Percentiles rank a stretch among this genome's conserved stretches.
Conservation (phyloP, 2,329 filamentous ascomycete species). For the Trichoderma gracile region DNA sequence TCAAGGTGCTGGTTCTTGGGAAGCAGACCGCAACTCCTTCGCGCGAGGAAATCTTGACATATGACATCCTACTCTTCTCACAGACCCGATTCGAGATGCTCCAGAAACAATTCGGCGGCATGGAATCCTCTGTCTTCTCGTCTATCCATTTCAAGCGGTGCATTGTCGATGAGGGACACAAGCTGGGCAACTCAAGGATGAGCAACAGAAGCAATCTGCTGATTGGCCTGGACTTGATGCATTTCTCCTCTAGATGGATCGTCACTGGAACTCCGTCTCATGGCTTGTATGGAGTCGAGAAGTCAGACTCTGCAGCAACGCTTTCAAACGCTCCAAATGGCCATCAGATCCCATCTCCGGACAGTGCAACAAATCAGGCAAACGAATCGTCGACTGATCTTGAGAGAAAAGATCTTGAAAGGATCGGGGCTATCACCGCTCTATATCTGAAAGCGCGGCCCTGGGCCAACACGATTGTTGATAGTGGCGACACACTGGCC, state of each 20-base stretch:
- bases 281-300: slow-evolving; percentile 70
- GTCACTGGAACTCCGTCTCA: slow-evolving; percentile 88
- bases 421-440: slow-evolving; percentile 64
- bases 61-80: slow-evolving; percentile 79
- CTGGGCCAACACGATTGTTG: slow-evolving; percentile 65
- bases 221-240: slow-evolving; percentile 53
- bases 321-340: not conserved
- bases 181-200: slow-evolving; percentile 65
- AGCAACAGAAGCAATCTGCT: slow-evolving; percentile 58
- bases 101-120: slow-evolving; percentile 39
- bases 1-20: slow-evolving; percentile 66
- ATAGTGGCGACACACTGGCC: slow-evolving; percentile 58
- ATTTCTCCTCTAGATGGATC: slow-evolving; percentile 77
- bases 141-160: slow-evolving; percentile 81
- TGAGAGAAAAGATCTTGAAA: slow-evolving; percentile 65
- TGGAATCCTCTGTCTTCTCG: slow-evolving; percentile 60
- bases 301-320: slow-evolving; percentile 2
- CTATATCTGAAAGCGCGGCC: slow-evolving; percentile 76
- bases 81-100: slow-evolving; percentile 69
- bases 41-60: slow-evolving; percentile 58
- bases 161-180: slow-evolving; percentile 91
- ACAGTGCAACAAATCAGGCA: slow-evolving; percentile 30
- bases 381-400: slow-evolving; percentile 46
- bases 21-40: slow-evolving; percentile 57
- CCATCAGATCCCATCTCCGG: not conserved